Base-by-base conservation (phyloP, 345 rosid species). In the Citrus inodora region DNA sequence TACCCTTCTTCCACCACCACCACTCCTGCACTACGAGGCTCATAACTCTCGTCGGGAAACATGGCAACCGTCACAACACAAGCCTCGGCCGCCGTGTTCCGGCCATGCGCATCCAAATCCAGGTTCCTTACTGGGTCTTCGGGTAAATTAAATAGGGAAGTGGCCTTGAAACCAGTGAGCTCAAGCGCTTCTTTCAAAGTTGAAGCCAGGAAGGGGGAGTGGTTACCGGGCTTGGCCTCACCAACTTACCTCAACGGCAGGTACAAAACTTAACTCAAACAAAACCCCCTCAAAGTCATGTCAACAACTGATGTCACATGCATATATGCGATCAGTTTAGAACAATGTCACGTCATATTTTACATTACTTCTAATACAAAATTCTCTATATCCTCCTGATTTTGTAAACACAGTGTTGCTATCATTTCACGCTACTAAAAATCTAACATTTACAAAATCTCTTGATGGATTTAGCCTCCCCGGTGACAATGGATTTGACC, bases 401-500 rank as follows among this genome's bases (percentile, higher is more conserved):
- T 16, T 51, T 51, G 56, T 17, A 16, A 51, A 17, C 56, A 51
- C 5, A 17, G 58, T 16, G 58, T 17, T 16, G 58, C 22, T 17
- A 6, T 17, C 7, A 1, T 53, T 17, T 53, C 21, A 14, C 2
- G 17, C 7, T 53, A 53, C 58, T 53, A 16, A 53, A 53, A 53
- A 5, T 53, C 58, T 53, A 19, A 53, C 21, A 53, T 53, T 53
- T 53, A 53, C 58, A 5, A 17, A 70, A 17, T 53, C 7, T 71
- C 33, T 71, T 0, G 19, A 14, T 37, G 24, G 22, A 59, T 79
- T 67, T 87, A 95, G 98, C 81, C 94, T 95, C 84, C 91, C 98
- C 0, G 98, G 99, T 22, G 99, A 95, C 85, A 95, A 95, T 70
- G 99, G 99, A 27, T 93, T 95, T 76, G 99, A 95, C 83, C 99